A percentile compares a stretch with the other conserved stretches of the same genome.
Conservation (phyloP, 495 filamentous ascomycete genomes). For the Penicillium subrubescens region DNA sequence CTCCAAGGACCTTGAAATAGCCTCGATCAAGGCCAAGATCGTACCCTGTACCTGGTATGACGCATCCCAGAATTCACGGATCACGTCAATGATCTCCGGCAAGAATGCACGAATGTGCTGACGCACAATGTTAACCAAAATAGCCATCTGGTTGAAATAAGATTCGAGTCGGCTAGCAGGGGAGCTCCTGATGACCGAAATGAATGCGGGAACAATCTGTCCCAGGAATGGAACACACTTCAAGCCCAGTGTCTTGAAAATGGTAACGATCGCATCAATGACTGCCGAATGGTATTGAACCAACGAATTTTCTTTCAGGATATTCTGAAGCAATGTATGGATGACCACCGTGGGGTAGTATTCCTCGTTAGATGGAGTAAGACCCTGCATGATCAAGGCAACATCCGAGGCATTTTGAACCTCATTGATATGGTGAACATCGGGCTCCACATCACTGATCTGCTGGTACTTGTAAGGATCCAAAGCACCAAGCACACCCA, state of each 20-base stretch:
- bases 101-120: constrained; percentile 93
- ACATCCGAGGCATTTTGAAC: constrained; percentile 82
- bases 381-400: constrained; percentile 92
- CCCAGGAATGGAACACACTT: constrained; percentile 94
- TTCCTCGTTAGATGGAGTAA: constrained; percentile 96
- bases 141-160: constrained; percentile 94
- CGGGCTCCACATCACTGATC: constrained; percentile 50
- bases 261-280: constrained; percentile 98
- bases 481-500: constrained; percentile 93
- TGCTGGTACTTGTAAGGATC: constrained; percentile 94
- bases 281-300: constrained; percentile 88
- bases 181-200: constrained; percentile 79
- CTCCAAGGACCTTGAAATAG: constrained; percentile 88
- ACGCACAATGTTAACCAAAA: constrained; percentile 90
- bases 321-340: constrained; percentile 81
- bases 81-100: constrained; percentile 76
- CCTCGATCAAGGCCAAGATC: constrained; percentile 87
- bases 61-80: constrained; percentile 83
- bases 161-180: constrained; percentile 76
- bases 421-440: constrained; percentile 55
- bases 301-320: constrained; percentile 86
- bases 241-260: constrained; percentile 91
- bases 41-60: constrained; percentile 80
- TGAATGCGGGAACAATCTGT: constrained; percentile 91
- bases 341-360: constrained; percentile 99